Conservation (phyloP, 2,329 filamentous ascomycete species). For the Monilinia fructigena region DNA sequence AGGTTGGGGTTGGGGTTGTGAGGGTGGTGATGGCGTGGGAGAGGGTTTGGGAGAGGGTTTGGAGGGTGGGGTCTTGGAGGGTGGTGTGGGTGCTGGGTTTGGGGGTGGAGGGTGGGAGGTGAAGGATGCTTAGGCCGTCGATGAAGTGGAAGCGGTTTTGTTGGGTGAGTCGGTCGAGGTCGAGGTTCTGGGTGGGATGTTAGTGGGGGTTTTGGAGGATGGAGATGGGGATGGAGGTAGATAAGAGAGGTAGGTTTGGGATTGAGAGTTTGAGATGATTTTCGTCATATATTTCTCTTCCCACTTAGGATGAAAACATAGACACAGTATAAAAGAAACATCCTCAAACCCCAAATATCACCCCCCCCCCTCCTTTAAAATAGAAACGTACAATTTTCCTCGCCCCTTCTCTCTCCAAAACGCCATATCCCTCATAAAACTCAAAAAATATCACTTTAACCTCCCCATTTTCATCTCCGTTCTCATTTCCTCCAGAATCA, state of each 20-base stretch:
- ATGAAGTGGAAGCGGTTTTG: slow-evolving; percentile 64
- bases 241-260: too few relatives aligned
- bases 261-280: background rate
- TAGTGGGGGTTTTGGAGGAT: background rate
- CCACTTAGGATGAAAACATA: background rate
- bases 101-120: slow-evolving; percentile 3
- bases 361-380: background rate
- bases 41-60: background rate
- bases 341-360: background rate
- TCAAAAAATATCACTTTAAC: slow-evolving; percentile 70
- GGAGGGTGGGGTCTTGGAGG: background rate
- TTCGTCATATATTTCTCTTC: background rate
- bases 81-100: background rate
- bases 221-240: too few relatives aligned
- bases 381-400: slow-evolving; percentile 59
- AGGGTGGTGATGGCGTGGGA: background rate
- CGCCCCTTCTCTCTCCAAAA: slow-evolving; percentile 75
- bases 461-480: slow-evolving; percentile 30
- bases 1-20: background rate
- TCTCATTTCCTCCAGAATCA: slow-evolving; percentile 14
- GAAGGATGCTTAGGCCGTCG: slow-evolving; percentile 3
- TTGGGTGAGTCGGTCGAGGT: slow-evolving; percentile 60
- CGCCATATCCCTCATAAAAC: slow-evolving; percentile 73
- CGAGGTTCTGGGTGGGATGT: slow-evolving; percentile 57
- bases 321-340: background rate